Evolutionary conservation across 306 rosid species (phyloP), one percentile per base, ranked within the genome.

Genomic region (Sesbania bispinosa): DNA sequence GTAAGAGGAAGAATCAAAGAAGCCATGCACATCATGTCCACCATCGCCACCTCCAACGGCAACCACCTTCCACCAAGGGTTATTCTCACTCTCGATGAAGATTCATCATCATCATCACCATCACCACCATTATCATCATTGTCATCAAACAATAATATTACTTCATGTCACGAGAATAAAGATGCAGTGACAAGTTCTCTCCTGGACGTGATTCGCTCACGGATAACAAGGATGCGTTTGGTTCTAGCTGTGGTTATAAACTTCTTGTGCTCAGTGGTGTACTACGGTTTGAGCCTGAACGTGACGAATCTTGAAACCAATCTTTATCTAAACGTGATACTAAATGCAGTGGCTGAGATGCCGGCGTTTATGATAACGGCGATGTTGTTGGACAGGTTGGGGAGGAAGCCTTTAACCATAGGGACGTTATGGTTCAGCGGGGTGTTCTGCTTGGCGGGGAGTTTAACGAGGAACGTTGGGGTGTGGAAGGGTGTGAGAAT

Each of bases 401-500:
- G 86, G 24, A 66, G 86, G 67, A 78, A 80, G 75, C 96, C 96
- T 0, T 65, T 93, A 19, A 42, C 64, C 19, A 79, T 87, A 4
- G 93, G 92, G 74, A 92, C 97, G 0, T 10, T 92, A 36, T 89
- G 96, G 97, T 92, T 92, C n/a, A 92, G 97, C 50, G 96, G 92
- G 4, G 18, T 85, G 11, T 92, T 89, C 58, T 92, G 97, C 29
- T 68, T 87, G 6, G 5, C 19, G 29, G 97, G 94, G 26, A 81
- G 89, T 69, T 19, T 87, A 32, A 46, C 77, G 60, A 26, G 70
- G 2, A 78, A 48, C 23, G 36, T 19, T 2, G 97, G 90, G 19
- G 19, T 47, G 23, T 82, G 94, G 92, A 89, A 82, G 47, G 42
- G 76, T 18, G 78, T 76, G 57, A 86, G 82, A 36, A 84, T 88